phyloP scores from a whole-genome alignment of 176 grass and related monocot genomes.

The Bothriochloa decipiens region DNA sequence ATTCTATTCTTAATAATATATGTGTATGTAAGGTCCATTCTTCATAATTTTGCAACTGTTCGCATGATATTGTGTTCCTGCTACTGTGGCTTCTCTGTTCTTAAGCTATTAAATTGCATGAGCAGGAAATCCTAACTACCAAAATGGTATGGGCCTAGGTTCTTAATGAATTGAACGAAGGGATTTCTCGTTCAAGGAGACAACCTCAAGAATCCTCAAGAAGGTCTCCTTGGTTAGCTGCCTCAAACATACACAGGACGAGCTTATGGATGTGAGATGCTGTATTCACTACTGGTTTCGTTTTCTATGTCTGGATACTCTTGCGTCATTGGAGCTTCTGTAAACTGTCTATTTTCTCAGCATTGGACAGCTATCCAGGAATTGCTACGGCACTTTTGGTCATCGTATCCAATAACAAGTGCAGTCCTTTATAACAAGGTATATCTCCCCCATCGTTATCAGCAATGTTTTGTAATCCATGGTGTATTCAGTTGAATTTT shows the following conservation, averaged over 20 bases:
- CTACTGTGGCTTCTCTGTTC: constrained; percentile 44
- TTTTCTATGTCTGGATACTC: constrained; percentile 36
- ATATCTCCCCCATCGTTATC: constrained; percentile 14
- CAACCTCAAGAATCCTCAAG: constrained; percentile 96
- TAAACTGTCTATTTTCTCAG: constrained; percentile 55
- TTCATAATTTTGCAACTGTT: neutral
- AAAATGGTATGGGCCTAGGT: constrained; percentile 98
- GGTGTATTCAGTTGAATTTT: neutral
- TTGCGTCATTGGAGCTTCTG: constrained; percentile 23
- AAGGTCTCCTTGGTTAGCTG: constrained; percentile 75
- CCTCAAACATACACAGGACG: constrained; percentile 74
- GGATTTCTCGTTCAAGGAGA: constrained; percentile 88
- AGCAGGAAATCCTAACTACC: constrained; percentile 95
- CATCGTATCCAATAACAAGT: constrained; percentile 86
- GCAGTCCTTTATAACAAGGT: constrained; percentile 87
- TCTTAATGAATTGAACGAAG: constrained; percentile 86
- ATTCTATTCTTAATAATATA: neutral
- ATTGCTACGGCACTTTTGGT: constrained; percentile 92
- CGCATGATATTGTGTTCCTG: constrained; percentile 26
- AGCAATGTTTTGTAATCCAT: constrained; percentile 1
- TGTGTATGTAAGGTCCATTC: constrained; percentile 1
- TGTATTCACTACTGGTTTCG: constrained; percentile 25
- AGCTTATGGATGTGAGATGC: constrained; percentile 90
- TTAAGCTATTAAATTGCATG: constrained; percentile 77
- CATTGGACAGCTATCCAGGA: constrained; percentile 95